Evolutionary conservation across 2,329 filamentous ascomycete genomes (phyloP), one percentile per base, ranked within the genome.

Genomic region (Penicillium italicum): DNA sequence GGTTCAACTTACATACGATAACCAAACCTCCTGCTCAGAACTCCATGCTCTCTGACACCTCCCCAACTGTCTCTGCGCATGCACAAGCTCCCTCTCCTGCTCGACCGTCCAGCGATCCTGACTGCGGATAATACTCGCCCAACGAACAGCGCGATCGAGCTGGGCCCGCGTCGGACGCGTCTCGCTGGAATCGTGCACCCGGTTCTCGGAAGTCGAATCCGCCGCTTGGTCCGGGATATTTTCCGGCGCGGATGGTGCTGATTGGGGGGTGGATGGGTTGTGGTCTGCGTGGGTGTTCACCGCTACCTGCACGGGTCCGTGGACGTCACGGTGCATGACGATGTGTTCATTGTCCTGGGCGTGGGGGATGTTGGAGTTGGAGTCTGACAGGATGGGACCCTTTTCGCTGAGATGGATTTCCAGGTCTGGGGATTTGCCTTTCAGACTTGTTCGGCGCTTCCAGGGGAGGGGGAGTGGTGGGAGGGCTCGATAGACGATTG

Each of bases 11-110:
- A 73, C 71, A 67, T 66, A 63, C 18, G 61, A 56, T 52, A 73
- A 50, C 70, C 70, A 72, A 16, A 72, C 36, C 42, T 73, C 71
- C 48, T 73, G 70, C 50, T 72, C 69, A 10, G 70, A 72, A 50
- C 68, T 71, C 69, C 69, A 73, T 1, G 70, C 68, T 56, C 68
- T 72, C 51, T 73, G 71, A 59, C 71, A 73, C 26, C 66, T 58
- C 36, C 60, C 67, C 44, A 73, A 44, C 38, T 73, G 63, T 16
- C 58, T 61, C 53, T 65, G 55, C 0, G 70, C 70, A 48, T 63
- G 59, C 5, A 59, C 46, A 18, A 72, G 61, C 31, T 69, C 62
- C 16, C 57, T 57, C 40, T 72, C 70, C 37, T 69, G 69, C 24
- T 70, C 64, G 8, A 30, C 56, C 5, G 66, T 68, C 68, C 69